Evolutionary conservation across 441 rosid genomes (phyloP).

Genomic region (Mallotus repandus): DNA sequence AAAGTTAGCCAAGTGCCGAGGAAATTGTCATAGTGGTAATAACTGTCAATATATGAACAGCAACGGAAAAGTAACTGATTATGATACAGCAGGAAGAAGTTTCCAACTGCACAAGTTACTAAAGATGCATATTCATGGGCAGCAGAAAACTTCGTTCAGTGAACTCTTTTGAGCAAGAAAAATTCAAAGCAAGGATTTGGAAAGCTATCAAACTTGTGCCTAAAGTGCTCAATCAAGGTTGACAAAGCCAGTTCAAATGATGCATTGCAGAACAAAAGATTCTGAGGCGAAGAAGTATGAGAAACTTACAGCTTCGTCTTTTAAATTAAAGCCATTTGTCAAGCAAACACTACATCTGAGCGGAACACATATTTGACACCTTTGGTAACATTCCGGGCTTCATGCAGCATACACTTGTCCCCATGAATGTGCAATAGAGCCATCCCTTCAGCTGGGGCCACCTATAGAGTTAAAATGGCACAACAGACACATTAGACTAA

Average conservation of each 20-base stretch:
- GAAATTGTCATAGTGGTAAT: neutral
- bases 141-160: neutral
- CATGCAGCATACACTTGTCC: constrained; percentile 87
- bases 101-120: neutral
- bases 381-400: constrained; percentile 67
- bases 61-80: neutral
- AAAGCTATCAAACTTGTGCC: neutral
- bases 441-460: constrained; percentile 93
- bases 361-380: constrained; percentile 89
- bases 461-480: constrained; percentile 39
- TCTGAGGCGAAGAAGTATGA: neutral
- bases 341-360: constrained; percentile 91
- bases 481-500: neutral
- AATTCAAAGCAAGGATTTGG: neutral
- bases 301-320: constrained; percentile 21
- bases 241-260: neutral
- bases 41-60: neutral
- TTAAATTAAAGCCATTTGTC: constrained; percentile 23
- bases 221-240: constrained; percentile 1
- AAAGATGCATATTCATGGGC: neutral
- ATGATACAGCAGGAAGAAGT: neutral
- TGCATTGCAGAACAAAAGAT: neutral
- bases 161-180: neutral
- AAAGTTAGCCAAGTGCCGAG: neutral
- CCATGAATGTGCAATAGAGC: constrained; percentile 94